Conservation (phyloP, 768 basidiomycete genomes). For the Crepidotus variabilis region DNA sequence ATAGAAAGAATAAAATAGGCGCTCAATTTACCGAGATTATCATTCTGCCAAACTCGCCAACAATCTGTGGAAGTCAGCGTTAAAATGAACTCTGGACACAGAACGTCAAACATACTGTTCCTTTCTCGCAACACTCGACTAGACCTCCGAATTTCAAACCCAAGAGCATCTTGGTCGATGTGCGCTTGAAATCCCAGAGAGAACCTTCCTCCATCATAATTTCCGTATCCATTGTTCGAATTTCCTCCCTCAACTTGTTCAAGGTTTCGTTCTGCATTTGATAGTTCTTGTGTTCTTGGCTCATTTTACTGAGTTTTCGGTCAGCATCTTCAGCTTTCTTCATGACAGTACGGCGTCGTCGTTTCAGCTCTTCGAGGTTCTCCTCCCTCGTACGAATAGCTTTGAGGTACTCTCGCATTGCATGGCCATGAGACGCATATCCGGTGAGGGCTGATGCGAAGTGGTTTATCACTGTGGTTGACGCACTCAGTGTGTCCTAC, state of each 20-base stretch:
- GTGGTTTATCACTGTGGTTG: slow-evolving; percentile 61
- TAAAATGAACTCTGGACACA: neutral
- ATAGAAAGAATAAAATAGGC: neutral
- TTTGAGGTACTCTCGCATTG: slow-evolving; percentile 76
- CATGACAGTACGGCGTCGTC: slow-evolving; percentile 60
- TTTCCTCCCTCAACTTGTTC: slow-evolving; percentile 70
- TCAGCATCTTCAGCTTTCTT: slow-evolving; percentile 80
- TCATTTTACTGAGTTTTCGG: slow-evolving; percentile 88
- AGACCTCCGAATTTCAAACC: slow-evolving; percentile 86
- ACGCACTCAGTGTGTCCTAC: slow-evolving; percentile 74
- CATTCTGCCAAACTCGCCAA: slow-evolving; percentile 52
- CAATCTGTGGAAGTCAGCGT: slow-evolving; percentile 32
- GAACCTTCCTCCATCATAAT: slow-evolving; percentile 81
- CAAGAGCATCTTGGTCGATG: slow-evolving; percentile 65
- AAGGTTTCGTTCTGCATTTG: slow-evolving; percentile 68
- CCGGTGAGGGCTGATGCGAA: slow-evolving; percentile 64
- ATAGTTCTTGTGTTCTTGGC: slow-evolving; percentile 83
- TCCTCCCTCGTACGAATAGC: slow-evolving; percentile 83
- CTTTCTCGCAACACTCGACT: slow-evolving; percentile 81
- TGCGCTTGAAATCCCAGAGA: slow-evolving; percentile 81
- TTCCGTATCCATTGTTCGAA: slow-evolving; percentile 72
- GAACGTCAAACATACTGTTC: slow-evolving; percentile 35
- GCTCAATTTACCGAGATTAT: slow-evolving; percentile 35
- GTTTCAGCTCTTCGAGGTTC: slow-evolving; percentile 69
- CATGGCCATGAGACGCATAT: slow-evolving; percentile 68